These are phyloP conservation scores for Boletus subcaerulescens DNA, from an alignment of 768 basidiomycete species.

Conservation along the genomic window DNA sequence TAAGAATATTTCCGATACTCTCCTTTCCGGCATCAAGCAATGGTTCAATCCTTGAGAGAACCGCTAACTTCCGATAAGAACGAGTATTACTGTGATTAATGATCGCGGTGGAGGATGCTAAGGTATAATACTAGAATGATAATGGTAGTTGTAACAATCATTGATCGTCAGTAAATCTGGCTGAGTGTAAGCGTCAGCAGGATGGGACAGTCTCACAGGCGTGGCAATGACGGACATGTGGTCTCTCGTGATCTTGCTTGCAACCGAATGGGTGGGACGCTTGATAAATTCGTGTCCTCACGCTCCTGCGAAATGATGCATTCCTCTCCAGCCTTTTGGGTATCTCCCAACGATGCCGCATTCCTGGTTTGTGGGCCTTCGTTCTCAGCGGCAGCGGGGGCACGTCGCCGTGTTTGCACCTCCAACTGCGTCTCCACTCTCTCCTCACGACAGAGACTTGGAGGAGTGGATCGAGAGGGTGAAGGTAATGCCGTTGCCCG, in stretches of 20 bases:
- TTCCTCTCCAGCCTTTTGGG: background rate
- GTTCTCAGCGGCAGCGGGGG: background rate
- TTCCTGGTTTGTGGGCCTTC: background rate
- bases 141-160: background rate
- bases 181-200: background rate
- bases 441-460: conserved; percentile 1
- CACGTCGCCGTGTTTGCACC: background rate
- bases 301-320: background rate
- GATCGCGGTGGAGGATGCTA: background rate
- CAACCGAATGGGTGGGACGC: background rate
- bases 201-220: background rate
- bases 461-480: background rate
- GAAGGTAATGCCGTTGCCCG: conserved; percentile 6
- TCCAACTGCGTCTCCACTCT: background rate
- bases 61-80: no score
- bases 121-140: conserved; percentile 6
- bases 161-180: background rate
- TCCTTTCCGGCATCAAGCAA: no score
- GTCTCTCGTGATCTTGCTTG: background rate
- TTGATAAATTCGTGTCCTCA: background rate
- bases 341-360: background rate
- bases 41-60: no score
- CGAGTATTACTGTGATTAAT: no score
- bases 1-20: conserved; percentile 5
- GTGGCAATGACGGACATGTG: background rate